A percentile compares a stretch with the other conserved stretches of the same genome.
Evolutionary conservation across 805 yeast species (phyloP).

Genomic region (Saturnispora saitoi): DNA sequence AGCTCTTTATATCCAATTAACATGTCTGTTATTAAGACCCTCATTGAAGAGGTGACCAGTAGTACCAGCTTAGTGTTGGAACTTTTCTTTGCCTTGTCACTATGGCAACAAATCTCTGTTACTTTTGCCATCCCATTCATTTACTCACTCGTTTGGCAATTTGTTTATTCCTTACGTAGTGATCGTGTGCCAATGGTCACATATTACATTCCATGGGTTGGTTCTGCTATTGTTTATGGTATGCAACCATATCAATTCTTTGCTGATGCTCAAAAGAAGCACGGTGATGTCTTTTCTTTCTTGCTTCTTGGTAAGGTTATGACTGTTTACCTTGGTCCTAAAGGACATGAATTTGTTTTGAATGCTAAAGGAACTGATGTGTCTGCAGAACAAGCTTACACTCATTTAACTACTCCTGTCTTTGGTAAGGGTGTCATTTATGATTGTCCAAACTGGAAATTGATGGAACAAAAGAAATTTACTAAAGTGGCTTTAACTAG

Average conservation of each 20-base stretch:
- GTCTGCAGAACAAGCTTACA: slow-evolving; percentile 93
- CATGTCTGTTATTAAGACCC: slow-evolving; percentile 24
- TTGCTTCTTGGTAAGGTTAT: slow-evolving; percentile 80
- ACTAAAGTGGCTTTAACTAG: slow-evolving; percentile 82
- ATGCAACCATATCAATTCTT: slow-evolving; percentile 91
- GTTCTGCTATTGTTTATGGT: slow-evolving; percentile 84
- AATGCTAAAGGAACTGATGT: slow-evolving; percentile 86
- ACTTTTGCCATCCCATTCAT: slow-evolving; percentile 48
- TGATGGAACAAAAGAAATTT: slow-evolving; percentile 98
- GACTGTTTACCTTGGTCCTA: slow-evolving; percentile 96
- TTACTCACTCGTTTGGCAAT: slow-evolving; percentile 59
- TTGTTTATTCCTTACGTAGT: slow-evolving; percentile 57
- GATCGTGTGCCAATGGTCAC: slow-evolving; percentile 88
- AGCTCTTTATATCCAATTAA: background rate
- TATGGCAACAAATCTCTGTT: slow-evolving; percentile 25
- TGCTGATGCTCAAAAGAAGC: slow-evolving; percentile 61
- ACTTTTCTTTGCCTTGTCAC: slow-evolving; percentile 16
- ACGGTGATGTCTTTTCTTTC: slow-evolving; percentile 92
- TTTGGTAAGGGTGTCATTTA: slow-evolving; percentile 96
- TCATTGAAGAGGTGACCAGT: slow-evolving; percentile 16
- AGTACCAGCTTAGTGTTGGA: slow-evolving; percentile 3
- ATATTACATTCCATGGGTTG: slow-evolving; percentile 93
- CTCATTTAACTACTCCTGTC: slow-evolving; percentile 97
- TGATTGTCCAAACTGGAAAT: slow-evolving; percentile 86
- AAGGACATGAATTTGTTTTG: slow-evolving; percentile 93